Conservation (phyloP, 257 asterid species). For the Solanum pennellii region DNA sequence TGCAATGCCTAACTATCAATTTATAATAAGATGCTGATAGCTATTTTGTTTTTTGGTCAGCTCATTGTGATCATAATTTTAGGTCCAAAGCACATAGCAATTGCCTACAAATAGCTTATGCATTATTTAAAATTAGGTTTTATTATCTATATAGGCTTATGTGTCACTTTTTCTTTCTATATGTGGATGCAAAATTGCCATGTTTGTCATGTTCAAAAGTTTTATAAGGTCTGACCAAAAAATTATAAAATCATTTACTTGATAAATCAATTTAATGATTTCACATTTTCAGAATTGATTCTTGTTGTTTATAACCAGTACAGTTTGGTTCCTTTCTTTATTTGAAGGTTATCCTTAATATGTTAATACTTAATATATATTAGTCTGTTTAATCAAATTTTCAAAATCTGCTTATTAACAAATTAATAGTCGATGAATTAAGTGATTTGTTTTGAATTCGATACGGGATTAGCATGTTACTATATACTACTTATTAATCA, state of each 20-base stretch:
- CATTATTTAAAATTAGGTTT: not conserved
- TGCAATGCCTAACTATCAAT: conserved; percentile 25
- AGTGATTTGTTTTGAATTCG: not conserved
- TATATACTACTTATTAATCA: not conserved
- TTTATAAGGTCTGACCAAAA: not conserved
- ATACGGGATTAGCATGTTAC: not conserved
- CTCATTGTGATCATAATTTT: not conserved
- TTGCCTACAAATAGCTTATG: not conserved
- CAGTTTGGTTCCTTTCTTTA: not conserved
- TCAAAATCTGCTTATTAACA: not conserved
- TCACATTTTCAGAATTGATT: not conserved
- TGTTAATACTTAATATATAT: not conserved
- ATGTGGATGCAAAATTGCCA: not conserved
- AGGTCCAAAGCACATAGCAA: not conserved
- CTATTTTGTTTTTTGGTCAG: not conserved
- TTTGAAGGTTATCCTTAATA: not conserved
- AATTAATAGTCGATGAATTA: not conserved
- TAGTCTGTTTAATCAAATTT: not conserved
- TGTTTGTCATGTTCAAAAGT: not conserved
- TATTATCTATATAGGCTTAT: not conserved
- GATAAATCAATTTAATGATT: not conserved
- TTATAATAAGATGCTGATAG: not conserved
- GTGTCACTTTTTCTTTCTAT: not conserved
- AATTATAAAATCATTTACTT: not conserved
- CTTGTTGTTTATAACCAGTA: not conserved